These are phyloP conservation scores for Berberis vulgaris DNA, from an alignment of 164 flowering plant genomes.

Conservation along the genomic window DNA sequence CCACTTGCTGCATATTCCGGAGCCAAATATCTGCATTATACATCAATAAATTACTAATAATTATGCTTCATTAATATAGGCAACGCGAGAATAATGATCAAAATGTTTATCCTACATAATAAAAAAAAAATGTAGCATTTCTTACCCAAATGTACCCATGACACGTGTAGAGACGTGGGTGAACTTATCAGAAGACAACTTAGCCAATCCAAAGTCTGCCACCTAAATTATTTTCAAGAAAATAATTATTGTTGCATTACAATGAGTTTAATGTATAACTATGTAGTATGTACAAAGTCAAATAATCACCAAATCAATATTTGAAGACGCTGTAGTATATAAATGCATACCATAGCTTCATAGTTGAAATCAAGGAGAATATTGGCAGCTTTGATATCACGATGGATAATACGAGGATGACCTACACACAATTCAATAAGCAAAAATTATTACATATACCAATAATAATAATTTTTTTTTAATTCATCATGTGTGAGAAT, in stretches of 20 bases:
- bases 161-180: conserved; percentile 87
- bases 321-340: no score
- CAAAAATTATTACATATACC: neutral
- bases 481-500: neutral
- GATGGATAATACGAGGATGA: conserved; percentile 66
- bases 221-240: conserved; percentile 29
- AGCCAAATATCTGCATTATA: conserved; percentile 58
- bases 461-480: neutral
- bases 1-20: conserved; percentile 90
- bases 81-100: no score
- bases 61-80: no score
- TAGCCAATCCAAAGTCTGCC: conserved; percentile 86
- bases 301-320: no score
- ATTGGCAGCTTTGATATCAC: conserved; percentile 71
- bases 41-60: neutral
- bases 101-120: neutral
- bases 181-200: conserved; percentile 52
- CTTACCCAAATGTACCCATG: conserved; percentile 89
- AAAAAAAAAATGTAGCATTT: neutral
- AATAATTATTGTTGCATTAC: neutral
- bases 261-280: no score
- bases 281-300: no score
- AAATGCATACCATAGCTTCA: conserved; percentile 57
- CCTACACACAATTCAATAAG: conserved; percentile 26
- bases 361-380: conserved; percentile 59